These are phyloP conservation scores for Penicillium samsonianum DNA, from an alignment of 495 filamentous ascomycete genomes.

Conservation along the genomic window DNA sequence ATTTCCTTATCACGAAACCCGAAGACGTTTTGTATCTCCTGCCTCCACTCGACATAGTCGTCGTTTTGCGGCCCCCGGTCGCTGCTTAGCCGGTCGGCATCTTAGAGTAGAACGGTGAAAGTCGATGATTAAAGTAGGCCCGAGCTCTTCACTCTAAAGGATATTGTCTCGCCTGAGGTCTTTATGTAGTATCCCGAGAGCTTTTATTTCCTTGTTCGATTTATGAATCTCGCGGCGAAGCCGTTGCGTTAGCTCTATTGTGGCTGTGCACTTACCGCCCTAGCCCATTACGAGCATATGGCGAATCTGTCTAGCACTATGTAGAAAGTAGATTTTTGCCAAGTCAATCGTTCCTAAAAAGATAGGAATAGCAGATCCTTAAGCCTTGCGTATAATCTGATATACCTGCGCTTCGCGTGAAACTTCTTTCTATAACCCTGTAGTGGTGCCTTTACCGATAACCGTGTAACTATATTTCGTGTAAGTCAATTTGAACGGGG, in stretches of 20 bases:
- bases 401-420: too few species aligned
- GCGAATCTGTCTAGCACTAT: too few species aligned
- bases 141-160: conserved; percentile 34
- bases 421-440: conserved; percentile 29
- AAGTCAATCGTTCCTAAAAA: too few species aligned
- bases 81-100: conserved; percentile 13
- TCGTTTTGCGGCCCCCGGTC: conserved; percentile 13
- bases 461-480: conserved; percentile 47
- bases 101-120: conserved; percentile 30
- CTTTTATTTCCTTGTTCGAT: conserved; percentile 25
- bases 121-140: conserved; percentile 35
- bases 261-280: too few species aligned
- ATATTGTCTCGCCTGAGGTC: conserved; percentile 31
- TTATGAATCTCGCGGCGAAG: conserved; percentile 12
- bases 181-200: conserved; percentile 23
- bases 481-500: conserved; percentile 45
- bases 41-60: conserved; percentile 13
- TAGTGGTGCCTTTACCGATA: conserved; percentile 48
- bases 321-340: too few species aligned
- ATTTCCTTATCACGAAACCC: conserved; percentile 1
- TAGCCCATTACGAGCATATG: too few species aligned
- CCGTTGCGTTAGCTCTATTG: not conserved
- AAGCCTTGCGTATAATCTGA: too few species aligned
- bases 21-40: conserved; percentile 16
- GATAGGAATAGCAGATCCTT: too few species aligned